Evolutionary conservation across 192 early-diverging fungal genomes (phyloP), one percentile per base, ranked within the genome.

Genomic region (Gamsiella multidivaricata): DNA sequence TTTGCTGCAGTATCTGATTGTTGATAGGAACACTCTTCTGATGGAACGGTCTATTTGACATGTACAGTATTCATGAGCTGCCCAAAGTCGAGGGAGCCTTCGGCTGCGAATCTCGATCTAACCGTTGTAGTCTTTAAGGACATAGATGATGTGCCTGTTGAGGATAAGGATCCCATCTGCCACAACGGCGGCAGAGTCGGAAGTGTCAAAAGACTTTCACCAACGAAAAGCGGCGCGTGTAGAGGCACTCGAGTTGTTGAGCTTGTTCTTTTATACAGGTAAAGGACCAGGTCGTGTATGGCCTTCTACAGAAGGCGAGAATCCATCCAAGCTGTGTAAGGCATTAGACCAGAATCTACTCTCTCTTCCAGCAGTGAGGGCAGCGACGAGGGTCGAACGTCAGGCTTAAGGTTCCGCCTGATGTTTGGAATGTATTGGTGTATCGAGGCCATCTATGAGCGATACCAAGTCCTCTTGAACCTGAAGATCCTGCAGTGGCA

Each of bases 121-220:
- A 61, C 68, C 29, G 61, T 70, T 57, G 51, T 28, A 4, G 26
- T 70, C 7, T 70, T 70, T 37, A 58, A 70, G 49, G 68, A 70
- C n/a, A n/a, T n/a, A n/a, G n/a, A n/a, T n/a, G n/a, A n/a, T n/a
- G n/a, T n/a, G n/a, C n/a, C n/a, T n/a, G n/a, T n/a, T n/a, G n/a
- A n/a, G n/a, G n/a, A n/a, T n/a, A n/a, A n/a, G n/a, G n/a, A n/a
- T n/a, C n/a, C n/a, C n/a, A n/a, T n/a, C n/a, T n/a, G n/a, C n/a
- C n/a, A n/a, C n/a, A n/a, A n/a, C n/a, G n/a, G n/a, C n/a, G n/a
- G n/a, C n/a, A n/a, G n/a, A n/a, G n/a, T n/a, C n/a, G n/a, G n/a
- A n/a, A n/a, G n/a, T n/a, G n/a, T n/a, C n/a, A n/a, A n/a, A n/a
- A n/a, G n/a, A n/a, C n/a, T n/a, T n/a, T n/a, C n/a, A n/a, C n/a